Conservation (phyloP, 176 grass and related monocot species). For the Oryza punctata region DNA sequence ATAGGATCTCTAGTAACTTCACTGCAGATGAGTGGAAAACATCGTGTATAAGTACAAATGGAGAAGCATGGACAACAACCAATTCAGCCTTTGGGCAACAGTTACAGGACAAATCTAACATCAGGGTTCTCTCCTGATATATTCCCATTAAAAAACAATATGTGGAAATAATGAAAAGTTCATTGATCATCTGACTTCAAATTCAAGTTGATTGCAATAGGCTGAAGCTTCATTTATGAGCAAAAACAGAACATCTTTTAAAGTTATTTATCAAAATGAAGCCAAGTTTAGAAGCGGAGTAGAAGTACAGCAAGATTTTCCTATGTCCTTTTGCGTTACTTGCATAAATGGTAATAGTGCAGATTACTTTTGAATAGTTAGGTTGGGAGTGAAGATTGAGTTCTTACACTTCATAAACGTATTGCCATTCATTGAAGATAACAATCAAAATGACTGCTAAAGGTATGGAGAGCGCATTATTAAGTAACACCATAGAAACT, state of each 20-base stretch:
- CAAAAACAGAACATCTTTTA: not conserved
- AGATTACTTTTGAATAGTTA: not conserved
- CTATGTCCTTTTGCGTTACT: not conserved
- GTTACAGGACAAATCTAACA: not conserved
- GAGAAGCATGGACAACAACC: not conserved
- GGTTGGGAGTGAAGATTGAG: not conserved
- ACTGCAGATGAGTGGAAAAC: conserved; percentile 46
- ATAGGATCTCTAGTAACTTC: conserved; percentile 73
- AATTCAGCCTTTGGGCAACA: not conserved
- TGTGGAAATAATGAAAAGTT: not conserved
- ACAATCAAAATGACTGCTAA: conserved; percentile 72
- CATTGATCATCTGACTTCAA: not conserved
- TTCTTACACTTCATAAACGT: conserved; percentile 79
- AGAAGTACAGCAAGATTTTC: conserved; percentile 12
- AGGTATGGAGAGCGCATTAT: conserved; percentile 81
- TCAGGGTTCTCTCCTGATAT: not conserved
- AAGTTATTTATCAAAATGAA: not conserved
- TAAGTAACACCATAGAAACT: conserved; percentile 93
- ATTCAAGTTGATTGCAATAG: not conserved
- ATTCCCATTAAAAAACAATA: not conserved
- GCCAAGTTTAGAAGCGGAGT: not conserved
- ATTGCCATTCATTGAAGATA: conserved; percentile 78
- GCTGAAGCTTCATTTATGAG: conserved; percentile 1
- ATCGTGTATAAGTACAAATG: conserved; percentile 16
- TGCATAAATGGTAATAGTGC: not conserved